Evolutionary conservation across 495 filamentous ascomycete species (phyloP), one percentile per base, ranked within the genome.

Genomic region (Copromyces sp.): DNA sequence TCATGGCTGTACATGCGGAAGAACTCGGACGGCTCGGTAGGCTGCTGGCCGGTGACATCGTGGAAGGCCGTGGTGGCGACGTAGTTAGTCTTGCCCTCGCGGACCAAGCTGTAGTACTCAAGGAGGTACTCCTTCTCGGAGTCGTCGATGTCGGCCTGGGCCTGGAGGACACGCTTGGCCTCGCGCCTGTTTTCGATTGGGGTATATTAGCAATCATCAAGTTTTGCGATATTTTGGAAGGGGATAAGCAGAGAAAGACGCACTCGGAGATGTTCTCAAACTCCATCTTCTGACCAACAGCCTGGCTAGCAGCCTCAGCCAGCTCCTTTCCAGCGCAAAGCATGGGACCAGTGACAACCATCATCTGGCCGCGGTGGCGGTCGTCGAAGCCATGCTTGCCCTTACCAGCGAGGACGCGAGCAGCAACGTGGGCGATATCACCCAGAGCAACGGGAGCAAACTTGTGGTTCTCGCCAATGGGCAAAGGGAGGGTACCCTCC

Each of bases 1-100:
- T 86, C 83, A 2, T 77, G 75, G 3, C 78, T 75, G 77, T 88
- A 87, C 17, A 78, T 76, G 41, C 83, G 83, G 78, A 89, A 89
- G 75, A 89, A 89, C 9, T 87, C 86, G 4, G 80, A 76, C 0
- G 83, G 84, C 78, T 86, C 78, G 39, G 83, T 84, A 0, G 87
- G 84, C 69, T 86, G 81, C 29, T 78, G 70, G n/a, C 84, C 86
- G 1, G 87, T 88, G 14, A 88, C 80, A 69, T 87, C 82, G 53
- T 86, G 84, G 76, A 88, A 89, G 0, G 86, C 83, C 4, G 81
- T 82, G 0, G 87, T 89, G 12, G 87, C 82, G 73, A 89, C 85
- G 76, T 89, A 89, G 78, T 89, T 89, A 0, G 87, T 87, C 80
- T 88, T 89, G 11, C 87, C 87, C 73, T 87, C 87, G 29, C 86